Percentiles rank a stretch among this genome's conserved stretches.
Conservation (phyloP, 441 rosid genomes). For the Eruca vesicaria region DNA sequence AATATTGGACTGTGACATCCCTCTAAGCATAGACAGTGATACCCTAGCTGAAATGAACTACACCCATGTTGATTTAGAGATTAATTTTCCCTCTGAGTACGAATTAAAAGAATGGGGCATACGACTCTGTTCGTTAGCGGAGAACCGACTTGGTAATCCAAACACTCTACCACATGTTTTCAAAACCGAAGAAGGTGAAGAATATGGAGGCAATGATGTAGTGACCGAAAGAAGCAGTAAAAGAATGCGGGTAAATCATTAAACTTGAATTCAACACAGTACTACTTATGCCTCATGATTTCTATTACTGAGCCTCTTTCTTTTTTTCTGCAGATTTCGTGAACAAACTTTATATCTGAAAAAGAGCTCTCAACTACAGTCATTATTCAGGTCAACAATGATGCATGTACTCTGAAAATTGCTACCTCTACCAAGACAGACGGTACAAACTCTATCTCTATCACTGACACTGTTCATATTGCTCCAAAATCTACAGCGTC, state of each 20-base stretch:
- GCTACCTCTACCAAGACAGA: too few relatives aligned
- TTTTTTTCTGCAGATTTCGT: not conserved
- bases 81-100: not conserved
- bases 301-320: not conserved
- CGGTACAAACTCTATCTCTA: too few relatives aligned
- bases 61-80: not conserved
- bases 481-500: too few relatives aligned
- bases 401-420: too few relatives aligned
- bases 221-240: not conserved
- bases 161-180: not conserved
- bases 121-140: not conserved
- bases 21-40: not conserved
- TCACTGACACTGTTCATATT: too few relatives aligned
- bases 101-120: not conserved
- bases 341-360: too few relatives aligned
- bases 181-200: not conserved
- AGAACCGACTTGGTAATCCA: not conserved
- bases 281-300: not conserved
- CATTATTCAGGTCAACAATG: too few relatives aligned
- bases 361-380: too few relatives aligned
- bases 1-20: not conserved
- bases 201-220: not conserved
- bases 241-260: not conserved
- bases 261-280: not conserved
- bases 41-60: not conserved